Conservation (phyloP, 2,329 filamentous ascomycete species). For the Calonectria leucothoes region DNA sequence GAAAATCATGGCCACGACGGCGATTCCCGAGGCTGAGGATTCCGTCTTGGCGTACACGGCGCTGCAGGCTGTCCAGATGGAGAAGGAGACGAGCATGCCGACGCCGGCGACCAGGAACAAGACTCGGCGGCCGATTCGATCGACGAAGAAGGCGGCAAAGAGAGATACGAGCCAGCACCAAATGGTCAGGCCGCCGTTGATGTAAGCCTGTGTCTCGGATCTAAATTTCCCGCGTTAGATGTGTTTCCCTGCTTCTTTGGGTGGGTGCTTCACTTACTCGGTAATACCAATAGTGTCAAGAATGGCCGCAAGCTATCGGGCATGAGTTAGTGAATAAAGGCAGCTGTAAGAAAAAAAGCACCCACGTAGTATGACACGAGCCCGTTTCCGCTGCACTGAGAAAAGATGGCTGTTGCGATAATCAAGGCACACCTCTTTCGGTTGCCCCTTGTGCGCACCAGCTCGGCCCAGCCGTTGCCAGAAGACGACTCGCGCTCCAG, state of each 20-base stretch:
- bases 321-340: background rate
- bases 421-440: slow-evolving; percentile 35
- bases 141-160: slow-evolving; percentile 38
- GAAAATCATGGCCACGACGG: slow-evolving; percentile 41
- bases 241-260: accelerated
- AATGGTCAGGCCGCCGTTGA: slow-evolving; percentile 40
- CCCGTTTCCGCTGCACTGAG: slow-evolving; percentile 38
- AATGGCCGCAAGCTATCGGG: slow-evolving; percentile 31
- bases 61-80: slow-evolving; percentile 37
- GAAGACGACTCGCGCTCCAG: slow-evolving; percentile 30
- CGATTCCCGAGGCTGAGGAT: slow-evolving; percentile 28
- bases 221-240: slow-evolving; percentile 5
- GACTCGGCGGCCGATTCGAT: slow-evolving; percentile 34
- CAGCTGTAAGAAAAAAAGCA: background rate
- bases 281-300: slow-evolving; percentile 38
- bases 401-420: slow-evolving; percentile 36
- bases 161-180: slow-evolving; percentile 40
- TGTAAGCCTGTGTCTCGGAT: slow-evolving; percentile 36
- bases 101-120: slow-evolving; percentile 38
- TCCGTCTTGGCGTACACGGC: slow-evolving; percentile 39
- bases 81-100: slow-evolving; percentile 39
- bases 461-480: slow-evolving; percentile 28
- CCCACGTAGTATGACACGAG: slow-evolving; percentile 39
- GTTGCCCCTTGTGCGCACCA: slow-evolving; percentile 35
- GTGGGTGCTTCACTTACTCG: slow-evolving; percentile 20